These are phyloP conservation scores for Rubia tinctorum DNA, from an alignment of 305 asterid genomes.

Conservation along the genomic window DNA sequence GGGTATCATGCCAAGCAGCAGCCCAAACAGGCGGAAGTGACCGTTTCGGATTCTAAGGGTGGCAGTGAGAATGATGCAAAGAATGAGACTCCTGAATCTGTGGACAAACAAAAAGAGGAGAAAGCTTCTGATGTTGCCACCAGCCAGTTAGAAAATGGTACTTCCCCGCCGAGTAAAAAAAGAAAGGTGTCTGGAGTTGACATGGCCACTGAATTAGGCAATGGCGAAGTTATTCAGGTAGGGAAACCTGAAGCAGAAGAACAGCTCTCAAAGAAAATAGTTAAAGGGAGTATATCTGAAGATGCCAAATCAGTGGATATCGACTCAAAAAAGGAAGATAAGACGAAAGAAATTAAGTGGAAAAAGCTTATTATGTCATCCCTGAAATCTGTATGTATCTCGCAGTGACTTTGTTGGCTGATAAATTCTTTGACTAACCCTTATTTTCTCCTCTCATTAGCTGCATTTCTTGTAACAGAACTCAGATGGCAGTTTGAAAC, in stretches of 20 bases:
- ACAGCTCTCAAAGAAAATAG: constrained; percentile 39
- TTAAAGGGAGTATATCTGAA: constrained; percentile 34
- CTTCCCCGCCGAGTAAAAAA: constrained; percentile 43
- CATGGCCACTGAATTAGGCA: constrained; percentile 29
- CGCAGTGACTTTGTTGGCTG: not conserved
- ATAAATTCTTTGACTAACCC: not conserved
- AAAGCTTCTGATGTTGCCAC: constrained; percentile 36
- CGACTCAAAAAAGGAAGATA: constrained; percentile 24
- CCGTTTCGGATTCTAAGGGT: constrained; percentile 13
- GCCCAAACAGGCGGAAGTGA: constrained; percentile 39
- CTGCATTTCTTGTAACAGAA: constrained; percentile 42
- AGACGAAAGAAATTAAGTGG: constrained; percentile 63
- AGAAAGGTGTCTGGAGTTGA: constrained; percentile 53
- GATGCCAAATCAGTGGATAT: constrained; percentile 28
- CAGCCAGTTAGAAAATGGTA: constrained; percentile 30
- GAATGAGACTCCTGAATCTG: constrained; percentile 29
- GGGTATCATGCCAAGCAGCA: constrained; percentile 76
- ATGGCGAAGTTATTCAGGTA: constrained; percentile 44
- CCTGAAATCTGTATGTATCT: constrained; percentile 63
- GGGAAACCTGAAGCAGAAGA: constrained; percentile 32
- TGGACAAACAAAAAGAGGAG: constrained; percentile 34
- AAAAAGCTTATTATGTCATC: constrained; percentile 75
- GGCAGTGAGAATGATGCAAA: constrained; percentile 28
- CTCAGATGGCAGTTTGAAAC: constrained; percentile 56
- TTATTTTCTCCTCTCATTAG: not conserved